Percentiles rank a stretch among this genome's conserved stretches.
Evolutionary conservation across 2,329 filamentous ascomycete genomes (phyloP).

Genomic region (Acrodontium crateriforme): DNA sequence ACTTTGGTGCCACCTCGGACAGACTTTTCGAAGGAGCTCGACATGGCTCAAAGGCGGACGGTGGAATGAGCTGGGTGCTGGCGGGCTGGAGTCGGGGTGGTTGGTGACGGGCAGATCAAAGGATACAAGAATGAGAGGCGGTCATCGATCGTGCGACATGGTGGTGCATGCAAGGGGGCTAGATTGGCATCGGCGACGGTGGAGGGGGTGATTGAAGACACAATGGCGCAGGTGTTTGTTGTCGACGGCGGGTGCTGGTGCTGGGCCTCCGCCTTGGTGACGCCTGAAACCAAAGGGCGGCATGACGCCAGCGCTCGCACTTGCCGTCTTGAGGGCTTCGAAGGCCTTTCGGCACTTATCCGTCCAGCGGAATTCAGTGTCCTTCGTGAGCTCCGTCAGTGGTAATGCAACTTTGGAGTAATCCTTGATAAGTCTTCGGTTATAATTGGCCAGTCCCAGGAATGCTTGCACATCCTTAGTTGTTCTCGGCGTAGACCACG

Average conservation of each 20-base stretch:
- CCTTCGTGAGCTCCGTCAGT: conserved; percentile 5
- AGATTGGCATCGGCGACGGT: conserved; percentile 1
- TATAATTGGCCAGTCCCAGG: conserved; percentile 6
- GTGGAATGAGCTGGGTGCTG: background rate
- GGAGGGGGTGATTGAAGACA: background rate
- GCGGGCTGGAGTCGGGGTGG: conserved; percentile 56
- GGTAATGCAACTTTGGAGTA: conserved; percentile 5
- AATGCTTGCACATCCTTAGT: background rate
- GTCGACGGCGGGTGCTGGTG: too few species aligned
- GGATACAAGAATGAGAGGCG: too few species aligned
- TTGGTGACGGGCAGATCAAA: conserved; percentile 68
- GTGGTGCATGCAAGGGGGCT: background rate
- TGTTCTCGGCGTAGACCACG: background rate
- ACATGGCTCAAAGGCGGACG: conserved; percentile 38
- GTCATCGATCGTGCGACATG: conserved; percentile 2
- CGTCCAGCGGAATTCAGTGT: conserved; percentile 1
- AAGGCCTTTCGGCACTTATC: too few species aligned
- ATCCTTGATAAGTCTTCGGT: conserved; percentile 6
- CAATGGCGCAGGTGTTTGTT: too few species aligned
- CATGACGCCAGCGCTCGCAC: too few species aligned
- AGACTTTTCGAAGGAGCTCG: conserved; percentile 92
- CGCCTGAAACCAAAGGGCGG: too few species aligned
- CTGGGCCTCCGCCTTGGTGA: too few species aligned
- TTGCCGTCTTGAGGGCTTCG: background rate
- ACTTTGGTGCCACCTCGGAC: conserved; percentile 98